A percentile compares a stretch with the other conserved stretches of the same genome.
Evolutionary conservation across 495 filamentous ascomycete genomes (phyloP).

Genomic region (Aspergillus ostianus): DNA sequence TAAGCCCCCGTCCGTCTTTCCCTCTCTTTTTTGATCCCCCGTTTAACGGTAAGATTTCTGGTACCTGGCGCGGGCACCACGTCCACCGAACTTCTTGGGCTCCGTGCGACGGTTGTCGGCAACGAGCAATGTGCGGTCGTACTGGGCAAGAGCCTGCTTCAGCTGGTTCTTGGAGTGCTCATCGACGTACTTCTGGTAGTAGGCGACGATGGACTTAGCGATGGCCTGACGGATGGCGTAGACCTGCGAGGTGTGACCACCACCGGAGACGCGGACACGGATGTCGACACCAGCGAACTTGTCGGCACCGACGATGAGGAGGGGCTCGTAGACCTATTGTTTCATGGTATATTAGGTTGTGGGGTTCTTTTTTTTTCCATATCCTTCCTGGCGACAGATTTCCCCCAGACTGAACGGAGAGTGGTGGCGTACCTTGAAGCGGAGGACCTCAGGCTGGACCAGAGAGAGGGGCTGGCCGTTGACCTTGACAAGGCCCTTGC

Average conservation of each 20-base stretch:
- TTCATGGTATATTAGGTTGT: constrained; percentile 10
- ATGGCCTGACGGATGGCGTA: constrained; percentile 99
- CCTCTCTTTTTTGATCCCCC: constrained; percentile 25
- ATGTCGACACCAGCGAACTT: constrained; percentile 98
- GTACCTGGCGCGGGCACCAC: constrained; percentile 92
- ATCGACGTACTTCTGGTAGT: constrained; percentile 99
- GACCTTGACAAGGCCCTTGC: constrained; percentile 95
- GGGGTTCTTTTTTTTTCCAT: constrained; percentile 11
- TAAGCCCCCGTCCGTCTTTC: constrained; percentile 7
- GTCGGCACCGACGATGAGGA: constrained; percentile 92
- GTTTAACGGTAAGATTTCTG: constrained; percentile 81
- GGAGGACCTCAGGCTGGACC: constrained; percentile 92
- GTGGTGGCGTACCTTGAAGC: constrained; percentile 73
- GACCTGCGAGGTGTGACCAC: constrained; percentile 97
- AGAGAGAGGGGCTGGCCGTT: constrained; percentile 95
- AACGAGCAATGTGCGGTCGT: constrained; percentile 95
- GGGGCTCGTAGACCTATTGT: constrained; percentile 84
- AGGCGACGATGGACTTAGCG: constrained; percentile 95
- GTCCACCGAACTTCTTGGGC: constrained; percentile 86
- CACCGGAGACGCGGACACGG: constrained; percentile 91
- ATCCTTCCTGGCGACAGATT: background rate
- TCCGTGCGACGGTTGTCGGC: constrained; percentile 95
- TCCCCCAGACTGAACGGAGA: background rate
- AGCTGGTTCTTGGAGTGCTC: constrained; percentile 99
- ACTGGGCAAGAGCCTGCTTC: constrained; percentile 89